Base-by-base conservation (phyloP, 148 eudicot species). In the Rhododendron williamsianum region DNA sequence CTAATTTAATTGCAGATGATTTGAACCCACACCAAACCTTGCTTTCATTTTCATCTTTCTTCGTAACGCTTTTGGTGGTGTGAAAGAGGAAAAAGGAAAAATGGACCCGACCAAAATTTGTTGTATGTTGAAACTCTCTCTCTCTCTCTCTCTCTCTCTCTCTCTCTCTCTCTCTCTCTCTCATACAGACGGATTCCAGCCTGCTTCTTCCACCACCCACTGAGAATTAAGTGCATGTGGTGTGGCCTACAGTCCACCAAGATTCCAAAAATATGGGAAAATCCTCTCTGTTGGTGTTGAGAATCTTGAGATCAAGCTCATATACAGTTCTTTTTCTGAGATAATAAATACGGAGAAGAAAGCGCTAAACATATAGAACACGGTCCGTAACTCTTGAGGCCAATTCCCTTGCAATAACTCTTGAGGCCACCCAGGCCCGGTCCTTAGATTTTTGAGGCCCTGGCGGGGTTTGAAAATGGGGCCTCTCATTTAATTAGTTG, bases 21-120 rank as follows among this genome's bases (percentile, higher is more conserved):
- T 80, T 80, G 65, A 80, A 80, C n/a, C 82, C 67, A 16, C 7
- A 80, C 82, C 82, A 80, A 41, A 80, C 43, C 80, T 49, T 25
- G 25, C 82, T 79, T 79, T 79, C 82, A 48, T 46, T 79, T 79
- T 79, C 60, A 79, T 49, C 25, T 79, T 79, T 79, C 82, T 79
- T 79, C 8, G 21, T 46, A 1, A 10, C 43, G 9, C 41, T 78
- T 41, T 46, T 46, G 21, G 9, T 79, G 82, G 38, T 25, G 38
- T 48, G 56, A 78, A 25, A 46, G 3, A 12, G 8, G 8, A 25
- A 48, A 3, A 41, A 45, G 52, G 16, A 11, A 38, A 76, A 76
- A 76, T 41, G 82, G 82, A 48, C 36, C 35, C 23, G 27, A 2
- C 41, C 30, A 25, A 46, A n/a, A 25, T 1, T 46, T 25, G 9